Evolutionary conservation across 306 rosid genomes (phyloP).

Genomic region (Castanopsis chinensis): DNA sequence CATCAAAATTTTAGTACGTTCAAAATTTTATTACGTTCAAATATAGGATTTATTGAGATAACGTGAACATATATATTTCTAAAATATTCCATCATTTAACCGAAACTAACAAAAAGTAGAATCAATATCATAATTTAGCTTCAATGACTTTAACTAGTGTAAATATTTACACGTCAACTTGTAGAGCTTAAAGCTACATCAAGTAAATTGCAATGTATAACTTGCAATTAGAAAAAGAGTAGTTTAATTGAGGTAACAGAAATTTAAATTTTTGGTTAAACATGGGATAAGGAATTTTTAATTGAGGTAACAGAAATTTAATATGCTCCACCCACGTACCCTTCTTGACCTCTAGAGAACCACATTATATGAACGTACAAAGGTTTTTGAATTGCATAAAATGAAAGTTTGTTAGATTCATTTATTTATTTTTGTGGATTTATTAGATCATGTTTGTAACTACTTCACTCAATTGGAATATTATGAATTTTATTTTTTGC

Average conservation of each 20-base stretch:
- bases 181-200: too few species aligned
- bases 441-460: too few species aligned
- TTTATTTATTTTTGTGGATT: too few species aligned
- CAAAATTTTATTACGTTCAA: not conserved
- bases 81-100: not conserved
- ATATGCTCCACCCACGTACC: not conserved
- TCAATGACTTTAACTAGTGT: too few species aligned
- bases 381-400: too few species aligned
- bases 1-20: not conserved
- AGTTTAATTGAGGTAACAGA: not conserved
- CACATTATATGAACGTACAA: too few species aligned
- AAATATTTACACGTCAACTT: too few species aligned
- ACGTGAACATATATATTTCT: not conserved
- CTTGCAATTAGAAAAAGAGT: too few species aligned
- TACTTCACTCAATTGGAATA: too few species aligned
- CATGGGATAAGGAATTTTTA: not conserved
- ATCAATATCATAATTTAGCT: not conserved
- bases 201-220: too few species aligned
- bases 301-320: not conserved
- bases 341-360: not conserved
- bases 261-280: not conserved
- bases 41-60: not conserved
- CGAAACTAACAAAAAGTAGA: not conserved
- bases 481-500: too few species aligned
- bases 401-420: too few species aligned